Evolutionary conservation across 1,284 basidiomycete genomes (phyloP), one percentile per base, ranked within the genome.

Genomic region (Trichosporon ovoides): DNA sequence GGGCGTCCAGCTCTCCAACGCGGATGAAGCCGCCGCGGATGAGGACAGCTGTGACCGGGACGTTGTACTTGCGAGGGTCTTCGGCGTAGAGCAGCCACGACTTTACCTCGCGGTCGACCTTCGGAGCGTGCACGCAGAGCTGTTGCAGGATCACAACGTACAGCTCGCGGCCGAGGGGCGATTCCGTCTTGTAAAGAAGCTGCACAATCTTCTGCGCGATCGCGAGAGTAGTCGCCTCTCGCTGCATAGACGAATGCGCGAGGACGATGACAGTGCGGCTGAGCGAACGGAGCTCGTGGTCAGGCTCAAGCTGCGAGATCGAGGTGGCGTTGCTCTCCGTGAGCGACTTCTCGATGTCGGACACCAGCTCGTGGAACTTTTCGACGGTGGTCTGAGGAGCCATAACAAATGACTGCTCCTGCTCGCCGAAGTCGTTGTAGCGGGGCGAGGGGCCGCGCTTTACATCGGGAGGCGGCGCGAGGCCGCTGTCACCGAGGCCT

Each of bases 31-130:
- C 85, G 58, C 89, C 89, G 46, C 88, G 85, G 58, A 98, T 80
- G 49, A 98, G 82, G 1, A 91, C 88, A 31, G 91, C 84, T 0
- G 93, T 98, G 63, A 97, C 96, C 7, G 92, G 85, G 14, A 98
- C 87, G 73, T 97, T 97, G 80, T 91, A 91, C 79, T 98, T 98
- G 70, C 93, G 89, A 87, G 92, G 90, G 76, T 98, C 96, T 74
- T 98, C 94, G 14, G 95, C 91, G 72, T 94, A 97, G 52, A 98
- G 80, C 53, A 99, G 81, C 96, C 96, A 99, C 13, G 89, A 91
- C 58, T 94, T 89, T 10, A 95, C 96, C 78, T 99, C 96, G 77
- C 92, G 92, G 19, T 89, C 91, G 46, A 97, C 94, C 69, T 96
- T 92, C 67, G 89, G 85, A 63, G 91, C 95, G 28, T 87, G 80